These are phyloP conservation scores for Discostella stelligera DNA, from an alignment of 352 stramenopile genomes.

Conservation along the genomic window DNA sequence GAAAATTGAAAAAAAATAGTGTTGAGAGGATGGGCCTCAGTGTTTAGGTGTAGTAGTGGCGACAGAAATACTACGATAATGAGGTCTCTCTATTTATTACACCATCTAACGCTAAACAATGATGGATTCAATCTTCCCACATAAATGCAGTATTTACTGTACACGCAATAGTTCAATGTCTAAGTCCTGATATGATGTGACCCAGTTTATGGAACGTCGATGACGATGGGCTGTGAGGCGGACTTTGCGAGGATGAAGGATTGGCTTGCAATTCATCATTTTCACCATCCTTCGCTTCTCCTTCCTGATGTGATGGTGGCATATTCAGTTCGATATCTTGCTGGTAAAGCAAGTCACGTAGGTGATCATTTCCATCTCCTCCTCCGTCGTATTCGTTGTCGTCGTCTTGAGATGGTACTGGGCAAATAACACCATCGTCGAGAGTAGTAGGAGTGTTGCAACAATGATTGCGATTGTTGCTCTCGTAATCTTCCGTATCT, in stretches of 20 bases:
- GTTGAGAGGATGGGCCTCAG: too few species aligned
- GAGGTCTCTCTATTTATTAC: background rate
- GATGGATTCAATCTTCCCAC: background rate
- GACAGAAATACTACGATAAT: too few species aligned
- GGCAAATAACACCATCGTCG: background rate
- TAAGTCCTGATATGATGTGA: background rate
- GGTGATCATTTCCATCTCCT: background rate
- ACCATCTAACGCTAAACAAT: background rate
- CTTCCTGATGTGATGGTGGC: background rate
- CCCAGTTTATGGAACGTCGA: background rate
- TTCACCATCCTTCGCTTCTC: background rate
- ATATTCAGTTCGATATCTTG: background rate
- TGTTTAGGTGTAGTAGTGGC: too few species aligned
- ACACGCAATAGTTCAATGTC: background rate
- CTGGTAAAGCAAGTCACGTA: background rate
- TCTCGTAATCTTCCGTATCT: background rate
- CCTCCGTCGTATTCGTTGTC: background rate
- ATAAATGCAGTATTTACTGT: background rate
- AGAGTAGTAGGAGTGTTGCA: background rate
- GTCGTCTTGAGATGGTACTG: background rate
- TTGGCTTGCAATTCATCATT: background rate
- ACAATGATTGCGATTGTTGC: background rate
- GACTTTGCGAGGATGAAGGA: background rate
- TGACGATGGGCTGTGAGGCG: background rate
- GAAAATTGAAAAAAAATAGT: too few species aligned